Evolutionary conservation across 2,329 filamentous ascomycete genomes (phyloP).

Genomic region (Arthrobotrys sinensis): DNA sequence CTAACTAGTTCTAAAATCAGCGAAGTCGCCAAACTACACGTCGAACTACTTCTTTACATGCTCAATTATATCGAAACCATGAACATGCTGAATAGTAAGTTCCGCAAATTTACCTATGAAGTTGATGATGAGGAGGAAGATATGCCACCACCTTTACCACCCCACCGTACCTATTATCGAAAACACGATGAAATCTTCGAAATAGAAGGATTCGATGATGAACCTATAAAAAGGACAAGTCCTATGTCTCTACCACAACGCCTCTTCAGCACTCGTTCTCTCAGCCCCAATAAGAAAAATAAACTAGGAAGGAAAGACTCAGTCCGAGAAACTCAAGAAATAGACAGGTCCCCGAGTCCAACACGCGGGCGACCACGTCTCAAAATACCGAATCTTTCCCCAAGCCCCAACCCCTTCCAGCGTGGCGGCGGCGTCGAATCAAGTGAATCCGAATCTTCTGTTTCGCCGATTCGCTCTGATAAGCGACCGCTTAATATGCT

Average conservation of each 20-base stretch:
- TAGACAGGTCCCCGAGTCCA: constrained; percentile 52
- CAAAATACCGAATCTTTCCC: not conserved
- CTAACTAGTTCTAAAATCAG: constrained; percentile 59
- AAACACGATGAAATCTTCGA: constrained; percentile 9
- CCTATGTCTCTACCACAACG: not conserved
- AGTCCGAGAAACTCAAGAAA: not conserved
- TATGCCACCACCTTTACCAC: constrained; percentile 5
- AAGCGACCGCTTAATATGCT: constrained; percentile 16
- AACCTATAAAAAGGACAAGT: constrained; percentile 4
- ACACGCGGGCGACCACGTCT: constrained; percentile 53
- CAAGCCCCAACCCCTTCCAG: not conserved
- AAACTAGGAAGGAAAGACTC: constrained; percentile 2
- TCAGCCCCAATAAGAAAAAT: constrained; percentile 15
- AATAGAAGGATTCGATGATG: not conserved
- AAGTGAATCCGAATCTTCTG: constrained; percentile 37
- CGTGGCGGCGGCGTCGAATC: constrained; percentile 16
- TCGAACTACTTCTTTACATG: constrained; percentile 49
- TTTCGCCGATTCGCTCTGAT: constrained; percentile 36
- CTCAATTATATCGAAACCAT: constrained; percentile 49
- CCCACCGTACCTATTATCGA: not conserved
- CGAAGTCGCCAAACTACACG: constrained; percentile 56
- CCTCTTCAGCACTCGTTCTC: not conserved
- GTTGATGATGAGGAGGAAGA: constrained; percentile 10
- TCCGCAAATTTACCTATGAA: constrained; percentile 2
- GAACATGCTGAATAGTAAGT: constrained; percentile 48